A percentile compares a stretch with the other conserved stretches of the same genome.
Evolutionary conservation across 2,329 filamentous ascomycete species (phyloP).

Genomic region (Colletotrichum euphorbiae): DNA sequence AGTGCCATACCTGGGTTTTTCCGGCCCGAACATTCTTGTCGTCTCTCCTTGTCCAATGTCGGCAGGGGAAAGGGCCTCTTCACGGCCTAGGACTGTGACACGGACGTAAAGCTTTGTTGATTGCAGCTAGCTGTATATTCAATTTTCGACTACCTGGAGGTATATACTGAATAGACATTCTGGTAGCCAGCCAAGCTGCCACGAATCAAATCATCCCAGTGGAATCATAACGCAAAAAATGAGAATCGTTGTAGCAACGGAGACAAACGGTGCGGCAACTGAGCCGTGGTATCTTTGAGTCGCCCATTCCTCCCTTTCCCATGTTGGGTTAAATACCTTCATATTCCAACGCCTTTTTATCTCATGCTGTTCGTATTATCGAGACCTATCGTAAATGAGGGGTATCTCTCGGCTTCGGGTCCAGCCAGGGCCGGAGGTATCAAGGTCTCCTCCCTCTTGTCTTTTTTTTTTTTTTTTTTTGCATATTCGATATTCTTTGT

Average conservation of each 20-base stretch:
- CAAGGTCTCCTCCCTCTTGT: conserved; percentile 20
- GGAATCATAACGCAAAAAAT: conserved; percentile 28
- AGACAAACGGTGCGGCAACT: conserved; percentile 35
- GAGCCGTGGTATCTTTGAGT: conserved; percentile 39
- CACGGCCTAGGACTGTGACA: not conserved
- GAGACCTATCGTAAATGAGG: conserved; percentile 39
- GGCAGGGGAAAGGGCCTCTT: not conserved
- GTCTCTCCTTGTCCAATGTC: not conserved
- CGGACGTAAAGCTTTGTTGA: not conserved
- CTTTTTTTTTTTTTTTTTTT: not conserved
- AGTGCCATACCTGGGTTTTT: not conserved
- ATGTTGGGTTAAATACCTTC: conserved; percentile 1
- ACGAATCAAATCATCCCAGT: conserved; percentile 16
- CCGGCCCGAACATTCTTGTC: not conserved
- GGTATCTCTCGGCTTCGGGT: conserved; percentile 40
- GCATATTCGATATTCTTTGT: not conserved
- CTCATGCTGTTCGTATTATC: conserved; percentile 30
- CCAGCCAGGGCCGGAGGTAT: conserved; percentile 39
- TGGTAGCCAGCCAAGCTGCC: conserved; percentile 16
- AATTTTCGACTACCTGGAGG: conserved; percentile 23
- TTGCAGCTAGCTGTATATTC: conserved; percentile 34
- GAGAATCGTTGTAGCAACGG: conserved; percentile 34
- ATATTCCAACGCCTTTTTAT: conserved; percentile 25
- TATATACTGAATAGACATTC: conserved; percentile 26
- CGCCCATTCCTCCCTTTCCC: conserved; percentile 9